Conservation (phyloP, 345 rosid species). For the Ailanthus altissimus region DNA sequence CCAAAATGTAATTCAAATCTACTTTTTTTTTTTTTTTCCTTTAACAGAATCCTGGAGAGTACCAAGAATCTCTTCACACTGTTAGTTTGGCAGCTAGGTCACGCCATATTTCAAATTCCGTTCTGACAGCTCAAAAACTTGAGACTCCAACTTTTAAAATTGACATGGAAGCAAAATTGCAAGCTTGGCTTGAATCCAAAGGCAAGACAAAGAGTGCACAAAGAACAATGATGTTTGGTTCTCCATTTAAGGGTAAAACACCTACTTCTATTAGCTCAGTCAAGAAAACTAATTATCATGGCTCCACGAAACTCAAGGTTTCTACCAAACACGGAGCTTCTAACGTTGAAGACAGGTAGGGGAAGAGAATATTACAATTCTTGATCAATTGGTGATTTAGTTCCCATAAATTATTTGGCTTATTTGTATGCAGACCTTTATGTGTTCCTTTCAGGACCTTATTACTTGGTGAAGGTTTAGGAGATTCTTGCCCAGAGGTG, state of each 20-base stretch:
- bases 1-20: not conserved
- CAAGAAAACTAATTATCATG: constrained; percentile 41
- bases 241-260: constrained; percentile 45
- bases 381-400: not conserved
- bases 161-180: constrained; percentile 85
- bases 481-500: constrained; percentile 48
- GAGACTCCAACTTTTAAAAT: constrained; percentile 62
- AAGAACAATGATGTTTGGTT: constrained; percentile 41
- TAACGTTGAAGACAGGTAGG: constrained; percentile 46
- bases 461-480: constrained; percentile 42
- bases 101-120: constrained; percentile 63
- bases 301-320: constrained; percentile 48
- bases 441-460: constrained; percentile 46
- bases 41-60: constrained; percentile 85
- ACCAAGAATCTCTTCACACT: constrained; percentile 87
- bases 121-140: constrained; percentile 50
- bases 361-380: not conserved
- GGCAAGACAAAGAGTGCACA: constrained; percentile 71
- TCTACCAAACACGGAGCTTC: constrained; percentile 27
- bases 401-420: constrained; percentile 11
- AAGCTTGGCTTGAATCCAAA: constrained; percentile 86
- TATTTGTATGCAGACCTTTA: constrained; percentile 40
- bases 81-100: constrained; percentile 93
- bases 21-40: not conserved
- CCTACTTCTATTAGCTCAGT: constrained; percentile 38